Evolutionary conservation across 2,329 filamentous ascomycete species (phyloP).

Genomic region (Aspergillus brunneoviolaceus): DNA sequence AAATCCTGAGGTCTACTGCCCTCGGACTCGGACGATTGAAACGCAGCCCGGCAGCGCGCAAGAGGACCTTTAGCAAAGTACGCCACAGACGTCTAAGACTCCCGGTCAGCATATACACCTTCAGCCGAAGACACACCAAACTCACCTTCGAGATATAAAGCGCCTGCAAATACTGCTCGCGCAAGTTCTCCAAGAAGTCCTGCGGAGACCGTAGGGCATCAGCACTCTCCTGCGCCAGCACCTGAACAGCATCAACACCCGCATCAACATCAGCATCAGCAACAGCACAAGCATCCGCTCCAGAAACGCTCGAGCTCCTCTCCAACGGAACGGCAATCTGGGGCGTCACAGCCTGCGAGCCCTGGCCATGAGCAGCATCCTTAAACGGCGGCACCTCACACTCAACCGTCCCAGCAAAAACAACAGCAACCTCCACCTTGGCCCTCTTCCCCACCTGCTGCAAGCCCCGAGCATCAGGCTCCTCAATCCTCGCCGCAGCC

Average conservation of each 20-base stretch:
- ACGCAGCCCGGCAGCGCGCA: conserved; percentile 45
- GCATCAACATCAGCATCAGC: neutral
- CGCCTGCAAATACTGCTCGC: conserved; percentile 44
- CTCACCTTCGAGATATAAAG: conserved; percentile 46
- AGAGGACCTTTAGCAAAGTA: conserved; percentile 54
- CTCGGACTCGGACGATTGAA: conserved; percentile 30
- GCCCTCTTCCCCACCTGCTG: conserved; percentile 22
- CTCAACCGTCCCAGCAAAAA: conserved; percentile 9
- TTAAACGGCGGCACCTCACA: neutral
- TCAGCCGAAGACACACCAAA: neutral
- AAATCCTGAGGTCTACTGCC: conserved; percentile 29
- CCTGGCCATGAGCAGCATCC: neutral
- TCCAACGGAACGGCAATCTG: neutral
- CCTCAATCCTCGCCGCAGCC: conserved; percentile 35
- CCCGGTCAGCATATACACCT: conserved; percentile 15
- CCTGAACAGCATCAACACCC: neutral
- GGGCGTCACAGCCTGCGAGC: too few relatives aligned
- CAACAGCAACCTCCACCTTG: conserved; percentile 34
- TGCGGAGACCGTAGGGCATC: conserved; percentile 32
- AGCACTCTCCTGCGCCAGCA: conserved; percentile 14
- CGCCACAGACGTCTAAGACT: conserved; percentile 47
- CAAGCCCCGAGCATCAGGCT: conserved; percentile 22
- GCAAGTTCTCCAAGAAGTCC: conserved; percentile 37
- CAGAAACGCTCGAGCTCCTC: neutral
- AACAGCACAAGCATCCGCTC: conserved; percentile 1